phyloP scores from a whole-genome alignment of 257 asterid genomes.

The Ilex aquifolium region DNA sequence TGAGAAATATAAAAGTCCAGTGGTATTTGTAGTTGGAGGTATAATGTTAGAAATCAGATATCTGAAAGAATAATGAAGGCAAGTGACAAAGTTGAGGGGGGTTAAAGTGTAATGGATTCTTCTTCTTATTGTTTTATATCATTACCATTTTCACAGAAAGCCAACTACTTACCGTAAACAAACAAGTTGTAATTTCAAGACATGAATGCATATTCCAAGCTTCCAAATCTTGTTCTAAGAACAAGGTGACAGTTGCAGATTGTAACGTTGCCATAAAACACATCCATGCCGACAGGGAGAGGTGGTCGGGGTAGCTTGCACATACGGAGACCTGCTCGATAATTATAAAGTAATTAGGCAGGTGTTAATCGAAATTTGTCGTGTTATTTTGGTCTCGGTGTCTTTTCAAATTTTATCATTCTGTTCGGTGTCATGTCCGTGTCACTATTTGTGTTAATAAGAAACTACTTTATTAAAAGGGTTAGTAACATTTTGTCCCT shows the following conservation, averaged over 20 bases:
- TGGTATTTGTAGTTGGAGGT: no score
- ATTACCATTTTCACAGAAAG: background rate
- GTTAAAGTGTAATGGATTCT: no score
- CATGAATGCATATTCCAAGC: conserved; percentile 29
- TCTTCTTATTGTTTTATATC: no score
- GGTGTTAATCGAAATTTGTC: no score
- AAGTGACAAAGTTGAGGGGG: no score
- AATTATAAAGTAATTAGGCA: background rate
- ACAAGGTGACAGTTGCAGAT: conserved; percentile 18
- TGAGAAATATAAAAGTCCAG: no score
- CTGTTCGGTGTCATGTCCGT: no score
- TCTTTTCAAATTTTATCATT: background rate
- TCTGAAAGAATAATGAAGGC: no score
- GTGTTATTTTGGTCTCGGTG: background rate
- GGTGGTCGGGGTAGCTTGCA: conserved; percentile 31
- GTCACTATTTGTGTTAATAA: no score
- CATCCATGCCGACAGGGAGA: conserved; percentile 35
- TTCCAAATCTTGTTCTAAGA: conserved; percentile 12
- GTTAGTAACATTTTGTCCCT: no score
- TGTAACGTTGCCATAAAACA: conserved; percentile 31
- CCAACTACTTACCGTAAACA: conserved; percentile 24
- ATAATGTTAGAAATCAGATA: no score
- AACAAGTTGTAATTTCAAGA: conserved; percentile 20
- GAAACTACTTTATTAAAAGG: no score
- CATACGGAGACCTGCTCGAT: conserved; percentile 24